Conservation (phyloP, 148 eudicot genomes). For the Dianthus caryophyllus region DNA sequence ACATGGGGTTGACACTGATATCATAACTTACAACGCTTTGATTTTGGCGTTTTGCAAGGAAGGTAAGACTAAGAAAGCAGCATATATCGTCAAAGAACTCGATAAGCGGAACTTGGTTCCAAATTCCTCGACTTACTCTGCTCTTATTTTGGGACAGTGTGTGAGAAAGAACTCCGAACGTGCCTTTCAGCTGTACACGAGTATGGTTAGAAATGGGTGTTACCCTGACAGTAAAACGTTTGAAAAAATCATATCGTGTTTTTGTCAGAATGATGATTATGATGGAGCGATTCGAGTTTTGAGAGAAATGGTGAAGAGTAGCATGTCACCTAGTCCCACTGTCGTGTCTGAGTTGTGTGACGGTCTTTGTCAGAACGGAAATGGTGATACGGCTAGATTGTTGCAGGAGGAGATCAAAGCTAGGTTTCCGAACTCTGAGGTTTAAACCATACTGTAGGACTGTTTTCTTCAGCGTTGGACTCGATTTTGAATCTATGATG, state of each 20-base stretch:
- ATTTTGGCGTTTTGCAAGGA: slow-evolving; percentile 66
- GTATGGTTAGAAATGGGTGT: slow-evolving; percentile 60
- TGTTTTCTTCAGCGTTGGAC: no score
- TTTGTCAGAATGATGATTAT: slow-evolving; percentile 63
- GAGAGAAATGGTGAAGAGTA: slow-evolving; percentile 58
- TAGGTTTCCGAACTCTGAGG: slow-evolving; percentile 8
- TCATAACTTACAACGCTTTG: slow-evolving; percentile 66
- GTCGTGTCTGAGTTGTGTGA: slow-evolving; percentile 38
- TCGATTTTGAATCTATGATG: no score
- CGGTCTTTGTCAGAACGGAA: slow-evolving; percentile 48
- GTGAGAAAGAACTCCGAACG: slow-evolving; percentile 64
- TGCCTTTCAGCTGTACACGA: slow-evolving; percentile 60
- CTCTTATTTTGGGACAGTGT: slow-evolving; percentile 81
- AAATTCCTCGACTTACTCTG: slow-evolving; percentile 71
- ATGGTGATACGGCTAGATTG: slow-evolving; percentile 41
- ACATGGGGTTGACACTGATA: slow-evolving; percentile 50
- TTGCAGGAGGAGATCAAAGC: slow-evolving; percentile 45
- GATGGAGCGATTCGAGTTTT: slow-evolving; percentile 59
- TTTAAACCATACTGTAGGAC: no score
- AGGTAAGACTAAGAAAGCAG: slow-evolving; percentile 80
- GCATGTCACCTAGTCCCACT: slow-evolving; percentile 37
- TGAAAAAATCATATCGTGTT: slow-evolving; percentile 46
- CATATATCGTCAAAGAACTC: slow-evolving; percentile 57
- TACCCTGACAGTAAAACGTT: slow-evolving; percentile 47
- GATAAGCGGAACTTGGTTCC: slow-evolving; percentile 52